Evolutionary conservation across 2,329 filamentous ascomycete genomes (phyloP), one percentile per base, ranked within the genome.

Genomic region (Westerdykella sp.): DNA sequence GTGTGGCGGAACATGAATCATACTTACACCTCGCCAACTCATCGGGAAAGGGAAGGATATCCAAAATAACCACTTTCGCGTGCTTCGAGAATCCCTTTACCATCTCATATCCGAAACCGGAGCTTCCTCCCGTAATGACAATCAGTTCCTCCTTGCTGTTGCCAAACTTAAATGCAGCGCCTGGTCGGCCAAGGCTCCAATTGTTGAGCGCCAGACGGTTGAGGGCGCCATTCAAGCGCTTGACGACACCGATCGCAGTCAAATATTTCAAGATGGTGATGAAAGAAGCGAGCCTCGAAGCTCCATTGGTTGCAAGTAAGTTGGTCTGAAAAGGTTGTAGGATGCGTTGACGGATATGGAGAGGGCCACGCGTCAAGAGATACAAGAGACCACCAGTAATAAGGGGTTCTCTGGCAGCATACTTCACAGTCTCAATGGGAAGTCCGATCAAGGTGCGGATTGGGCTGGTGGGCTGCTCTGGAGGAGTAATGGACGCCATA

Each of bases 201-300:
- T 69, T 66, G 54, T 71, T 61, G 41, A 54, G 50, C 9, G 59
- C 59, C 25, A 57, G 35, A 2, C 46, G 28, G 31, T 59, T 60
- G 25, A 61, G 36, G 0, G 44, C 49, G 14, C 38, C 15, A 32
- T 55, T 58, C 15, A 53, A 42, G 12, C 47, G 47, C n/a, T 43
- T 52, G 10, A 49, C 32, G 4, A 58, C 40, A 3, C 54, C 53
- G 5, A 55, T 21, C 1, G 45, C 44, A 11, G 56, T 50, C 2
- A 60, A 44, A 13, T 54, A 22, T 43, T 62, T 62, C 22, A 63
- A 48, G 3, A 47, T 31, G 0, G 45, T 53, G 38, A 60, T 45
- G 3, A 59, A 39, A 2, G 40, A 34, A 5, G 47, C 55, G 38
- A 45, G 21, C 36, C 49, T 48, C 5, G 48, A 43, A 48, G 48